phyloP scores from a whole-genome alignment of 2,329 filamentous ascomycete genomes.

The Paramyrothecium roridum region DNA sequence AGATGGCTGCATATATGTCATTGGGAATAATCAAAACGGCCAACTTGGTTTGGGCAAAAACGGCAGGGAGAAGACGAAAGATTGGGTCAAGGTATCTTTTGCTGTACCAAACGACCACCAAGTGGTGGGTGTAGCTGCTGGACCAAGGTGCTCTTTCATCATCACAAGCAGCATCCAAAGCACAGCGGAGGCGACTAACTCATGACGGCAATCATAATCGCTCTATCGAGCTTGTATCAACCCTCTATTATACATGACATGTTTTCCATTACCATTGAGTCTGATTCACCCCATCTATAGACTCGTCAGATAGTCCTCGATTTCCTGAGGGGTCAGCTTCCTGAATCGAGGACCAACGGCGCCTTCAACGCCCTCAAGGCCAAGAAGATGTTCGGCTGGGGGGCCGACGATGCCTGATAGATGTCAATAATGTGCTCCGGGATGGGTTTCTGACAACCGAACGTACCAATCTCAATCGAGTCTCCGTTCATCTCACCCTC shows the following conservation, averaged over 20 bases:
- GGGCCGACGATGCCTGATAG: conserved; percentile 83
- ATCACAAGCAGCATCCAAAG: conserved; percentile 23
- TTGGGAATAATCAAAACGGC: conserved; percentile 55
- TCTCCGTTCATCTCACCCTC: conserved; percentile 99
- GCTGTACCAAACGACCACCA: conserved; percentile 16
- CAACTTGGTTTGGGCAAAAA: conserved; percentile 49
- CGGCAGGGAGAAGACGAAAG: conserved; percentile 11
- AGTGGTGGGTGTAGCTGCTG: conserved; percentile 43
- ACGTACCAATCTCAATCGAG: conserved; percentile 89
- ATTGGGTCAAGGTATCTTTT: conserved; percentile 35
- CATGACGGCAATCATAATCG: neutral
- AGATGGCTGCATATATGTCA: conserved; percentile 47
- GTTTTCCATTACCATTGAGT: conserved; percentile 18
- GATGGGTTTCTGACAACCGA: neutral
- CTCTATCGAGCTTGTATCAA: conserved; percentile 34
- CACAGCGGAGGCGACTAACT: conserved; percentile 14
- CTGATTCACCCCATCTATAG: conserved; percentile 55
- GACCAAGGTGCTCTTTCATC: conserved; percentile 47
- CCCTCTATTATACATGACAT: conserved; percentile 45
- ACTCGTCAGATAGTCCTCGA: conserved; percentile 99
- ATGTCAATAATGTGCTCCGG: conserved; percentile 18
- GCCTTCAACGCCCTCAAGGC: conserved; percentile 84
- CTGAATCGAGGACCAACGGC: conserved; percentile 84
- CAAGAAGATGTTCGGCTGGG: conserved; percentile 88
- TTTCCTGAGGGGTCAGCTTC: conserved; percentile 95